Evolutionary conservation across 2,329 filamentous ascomycete genomes (phyloP).

Genomic region (Monosporascus sp.): DNA sequence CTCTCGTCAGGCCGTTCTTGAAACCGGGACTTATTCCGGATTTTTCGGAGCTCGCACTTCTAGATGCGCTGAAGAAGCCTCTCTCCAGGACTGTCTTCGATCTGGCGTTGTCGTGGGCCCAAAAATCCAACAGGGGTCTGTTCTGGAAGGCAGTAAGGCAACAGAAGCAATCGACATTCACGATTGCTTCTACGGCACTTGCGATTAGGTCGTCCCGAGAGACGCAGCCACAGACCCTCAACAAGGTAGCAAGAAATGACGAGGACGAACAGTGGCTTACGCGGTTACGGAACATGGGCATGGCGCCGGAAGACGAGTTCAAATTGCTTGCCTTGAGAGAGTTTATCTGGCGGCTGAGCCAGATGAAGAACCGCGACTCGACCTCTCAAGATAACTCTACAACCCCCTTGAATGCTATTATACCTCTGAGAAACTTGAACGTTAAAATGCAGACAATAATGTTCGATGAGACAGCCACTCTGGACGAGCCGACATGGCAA

Average conservation of each 20-base stretch:
- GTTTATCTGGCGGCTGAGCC: constrained; percentile 83
- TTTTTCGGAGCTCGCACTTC: constrained; percentile 66
- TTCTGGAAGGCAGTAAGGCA: constrained; percentile 82
- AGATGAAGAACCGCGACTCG: constrained; percentile 57
- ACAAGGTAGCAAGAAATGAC: constrained; percentile 68
- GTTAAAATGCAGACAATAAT: constrained; percentile 85
- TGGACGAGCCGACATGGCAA: constrained; percentile 34
- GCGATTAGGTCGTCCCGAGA: constrained; percentile 53
- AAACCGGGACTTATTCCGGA: constrained; percentile 63
- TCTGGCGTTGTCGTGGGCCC: constrained; percentile 78
- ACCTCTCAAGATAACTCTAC: constrained; percentile 34
- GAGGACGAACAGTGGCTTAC: constrained; percentile 94
- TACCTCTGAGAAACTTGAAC: constrained; percentile 68
- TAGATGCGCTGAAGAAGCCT: constrained; percentile 80
- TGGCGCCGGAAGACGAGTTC: constrained; percentile 77
- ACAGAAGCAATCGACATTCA: constrained; percentile 59
- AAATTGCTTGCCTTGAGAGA: constrained; percentile 83
- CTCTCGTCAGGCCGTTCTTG: constrained; percentile 74
- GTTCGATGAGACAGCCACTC: constrained; percentile 70
- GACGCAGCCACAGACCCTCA: constrained; percentile 50
- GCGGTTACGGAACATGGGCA: constrained; percentile 76
- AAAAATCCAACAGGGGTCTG: constrained; percentile 69
- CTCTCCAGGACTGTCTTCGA: constrained; percentile 77
- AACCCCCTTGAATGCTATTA: constrained; percentile 59
- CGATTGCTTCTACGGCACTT: constrained; percentile 52